Evolutionary conservation across 176 grass and related monocot species (phyloP), one percentile per base, ranked within the genome.

Genomic region (Carex parvula): DNA sequence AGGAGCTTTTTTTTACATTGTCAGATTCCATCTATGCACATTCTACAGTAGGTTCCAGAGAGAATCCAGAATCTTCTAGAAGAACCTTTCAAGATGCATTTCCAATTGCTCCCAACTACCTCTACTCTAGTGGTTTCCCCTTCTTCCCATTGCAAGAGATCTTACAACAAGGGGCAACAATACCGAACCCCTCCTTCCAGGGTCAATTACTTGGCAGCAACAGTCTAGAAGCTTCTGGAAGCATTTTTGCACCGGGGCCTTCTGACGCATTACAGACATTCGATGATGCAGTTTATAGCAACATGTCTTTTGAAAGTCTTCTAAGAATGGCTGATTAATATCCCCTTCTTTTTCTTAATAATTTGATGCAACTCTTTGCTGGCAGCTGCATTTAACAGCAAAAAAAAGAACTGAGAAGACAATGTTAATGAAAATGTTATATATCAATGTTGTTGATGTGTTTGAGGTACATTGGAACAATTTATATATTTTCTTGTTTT

Each of bases 301-400:
- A 83, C 42, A 68, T 83, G 60, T 83, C 80, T 6, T 83, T 83
- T 54, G 80, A 83, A 83, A 83, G 80, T 54, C 41, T 83, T 16
- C 80, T 83, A 11, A 67, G 80, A 54, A 83, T 83, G 80, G 73
- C 73, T 57, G 73, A 77, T 77, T 56, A 77, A 26, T 77, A 33
- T 13, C 13, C 21, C 50, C 26, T 14, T 0, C 5, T 3, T 3
- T 17, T 33, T 32, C 3, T 77, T 33, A 56, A 77, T 55, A 76
- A 76, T 29, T 55, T 55, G 44, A 30, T 72, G 14, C 8, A 72
- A 14, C 3, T 46, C 37, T 82, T 64, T 66, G 15, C 12, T 22
- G 9, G 5, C 20, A 21, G 29, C 66, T 22, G 35, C 79, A 44
- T 67, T 26, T 39, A 50, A 66, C 11, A 26, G 6, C 41, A 44